Evolutionary conservation across 345 rosid genomes (phyloP).

Genomic region (Salix brachista): DNA sequence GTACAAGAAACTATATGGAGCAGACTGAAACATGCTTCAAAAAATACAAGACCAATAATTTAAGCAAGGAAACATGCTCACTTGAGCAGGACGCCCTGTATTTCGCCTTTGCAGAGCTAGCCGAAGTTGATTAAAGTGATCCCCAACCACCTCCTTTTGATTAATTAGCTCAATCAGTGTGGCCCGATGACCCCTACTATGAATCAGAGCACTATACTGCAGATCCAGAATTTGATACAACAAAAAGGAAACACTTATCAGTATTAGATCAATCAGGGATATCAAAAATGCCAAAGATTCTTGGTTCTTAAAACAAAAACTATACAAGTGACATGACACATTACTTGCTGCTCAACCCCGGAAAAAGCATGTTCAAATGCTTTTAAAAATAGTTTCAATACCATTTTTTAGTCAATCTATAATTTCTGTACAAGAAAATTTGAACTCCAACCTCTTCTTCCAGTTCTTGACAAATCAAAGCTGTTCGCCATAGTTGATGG

Average conservation of each 20-base stretch:
- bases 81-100: conserved; percentile 86
- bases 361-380: background rate
- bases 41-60: background rate
- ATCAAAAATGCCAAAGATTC: background rate
- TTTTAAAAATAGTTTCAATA: background rate
- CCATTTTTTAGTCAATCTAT: background rate
- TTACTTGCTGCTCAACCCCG: background rate
- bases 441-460: conserved; percentile 69
- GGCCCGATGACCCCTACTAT: conserved; percentile 59
- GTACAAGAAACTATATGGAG: background rate
- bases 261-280: background rate
- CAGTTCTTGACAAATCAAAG: conserved; percentile 84
- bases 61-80: conserved; percentile 30
- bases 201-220: conserved; percentile 82
- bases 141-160: conserved; percentile 84
- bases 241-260: background rate
- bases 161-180: conserved; percentile 72
- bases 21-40: background rate
- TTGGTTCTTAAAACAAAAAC: background rate
- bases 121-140: conserved; percentile 90
- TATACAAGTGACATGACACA: background rate
- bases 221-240: conserved; percentile 17
- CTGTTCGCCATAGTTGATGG: conserved; percentile 92
- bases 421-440: background rate
- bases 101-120: conserved; percentile 79